These are phyloP conservation scores for Glutinoglossum americanum DNA, from an alignment of 495 filamentous ascomycete genomes.

Conservation along the genomic window DNA sequence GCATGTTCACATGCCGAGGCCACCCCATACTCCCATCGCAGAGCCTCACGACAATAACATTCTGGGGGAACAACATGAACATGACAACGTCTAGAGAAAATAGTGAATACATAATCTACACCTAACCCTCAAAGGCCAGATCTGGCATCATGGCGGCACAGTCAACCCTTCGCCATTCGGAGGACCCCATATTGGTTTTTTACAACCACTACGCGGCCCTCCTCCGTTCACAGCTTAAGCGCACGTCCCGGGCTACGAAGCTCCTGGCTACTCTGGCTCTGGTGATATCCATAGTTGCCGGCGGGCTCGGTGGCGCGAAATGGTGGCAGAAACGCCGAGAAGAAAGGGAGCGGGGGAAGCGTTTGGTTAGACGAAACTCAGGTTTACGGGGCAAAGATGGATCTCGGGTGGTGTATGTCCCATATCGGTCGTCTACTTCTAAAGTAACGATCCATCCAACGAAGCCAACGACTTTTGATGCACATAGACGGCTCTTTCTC, in stretches of 20 bases:
- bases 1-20: background rate
- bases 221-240: slow-evolving; percentile 34
- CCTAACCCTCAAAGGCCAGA: background rate
- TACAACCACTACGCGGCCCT: slow-evolving; percentile 43
- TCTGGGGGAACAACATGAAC: background rate
- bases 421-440: slow-evolving; percentile 62
- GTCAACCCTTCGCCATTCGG: slow-evolving; percentile 52
- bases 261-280: slow-evolving; percentile 56
- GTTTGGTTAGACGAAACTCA: slow-evolving; percentile 74
- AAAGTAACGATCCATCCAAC: slow-evolving; percentile 89
- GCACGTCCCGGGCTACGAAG: slow-evolving; percentile 42
- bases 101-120: background rate
- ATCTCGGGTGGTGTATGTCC: slow-evolving; percentile 80
- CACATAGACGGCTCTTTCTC: slow-evolving; percentile 80
- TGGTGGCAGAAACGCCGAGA: slow-evolving; percentile 47
- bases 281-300: slow-evolving; percentile 48
- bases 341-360: slow-evolving; percentile 59
- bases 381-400: slow-evolving; percentile 85
- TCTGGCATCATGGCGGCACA: slow-evolving; percentile 51
- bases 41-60: too few species aligned
- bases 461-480: slow-evolving; percentile 85
- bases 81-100: background rate
- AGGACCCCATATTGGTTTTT: slow-evolving; percentile 48
- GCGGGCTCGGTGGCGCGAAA: slow-evolving; percentile 51
- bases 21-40: background rate